Evolutionary conservation across 148 eudicot genomes (phyloP).

Genomic region (Camellia granthamiana): DNA sequence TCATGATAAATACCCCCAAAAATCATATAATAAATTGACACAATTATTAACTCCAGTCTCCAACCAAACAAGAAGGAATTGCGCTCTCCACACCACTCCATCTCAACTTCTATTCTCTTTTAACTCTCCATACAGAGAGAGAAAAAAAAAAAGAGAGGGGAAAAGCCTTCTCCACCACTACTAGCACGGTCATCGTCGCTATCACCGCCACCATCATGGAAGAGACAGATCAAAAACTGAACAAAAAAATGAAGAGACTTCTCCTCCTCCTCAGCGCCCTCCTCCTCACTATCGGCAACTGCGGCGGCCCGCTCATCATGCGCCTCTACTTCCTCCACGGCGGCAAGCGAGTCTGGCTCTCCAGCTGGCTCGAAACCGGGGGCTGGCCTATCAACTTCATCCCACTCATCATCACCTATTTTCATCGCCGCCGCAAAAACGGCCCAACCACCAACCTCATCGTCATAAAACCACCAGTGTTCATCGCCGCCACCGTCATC

Average conservation of each 20-base stretch:
- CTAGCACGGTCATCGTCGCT: too few relatives aligned
- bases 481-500: slow-evolving; percentile 28
- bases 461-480: slow-evolving; percentile 22
- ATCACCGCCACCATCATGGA: background rate
- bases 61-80: too few relatives aligned
- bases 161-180: too few relatives aligned
- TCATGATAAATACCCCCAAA: too few relatives aligned
- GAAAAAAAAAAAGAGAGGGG: too few relatives aligned
- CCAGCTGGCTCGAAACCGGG: slow-evolving; percentile 46
- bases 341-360: slow-evolving; percentile 62
- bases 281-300: slow-evolving; percentile 44
- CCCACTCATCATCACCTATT: slow-evolving; percentile 33
- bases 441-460: slow-evolving; percentile 24
- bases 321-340: slow-evolving; percentile 68
- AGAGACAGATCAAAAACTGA: background rate
- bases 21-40: too few relatives aligned
- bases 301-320: slow-evolving; percentile 60
- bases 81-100: too few relatives aligned
- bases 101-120: too few relatives aligned
- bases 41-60: too few relatives aligned
- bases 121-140: too few relatives aligned
- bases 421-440: slow-evolving; percentile 29
- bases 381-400: slow-evolving; percentile 63
- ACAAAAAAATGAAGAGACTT: slow-evolving; percentile 21
- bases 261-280: slow-evolving; percentile 38